Evolutionary conservation across 2,329 filamentous ascomycete genomes (phyloP), one percentile per base, ranked within the genome.

Genomic region (Diaporthe sp.): DNA sequence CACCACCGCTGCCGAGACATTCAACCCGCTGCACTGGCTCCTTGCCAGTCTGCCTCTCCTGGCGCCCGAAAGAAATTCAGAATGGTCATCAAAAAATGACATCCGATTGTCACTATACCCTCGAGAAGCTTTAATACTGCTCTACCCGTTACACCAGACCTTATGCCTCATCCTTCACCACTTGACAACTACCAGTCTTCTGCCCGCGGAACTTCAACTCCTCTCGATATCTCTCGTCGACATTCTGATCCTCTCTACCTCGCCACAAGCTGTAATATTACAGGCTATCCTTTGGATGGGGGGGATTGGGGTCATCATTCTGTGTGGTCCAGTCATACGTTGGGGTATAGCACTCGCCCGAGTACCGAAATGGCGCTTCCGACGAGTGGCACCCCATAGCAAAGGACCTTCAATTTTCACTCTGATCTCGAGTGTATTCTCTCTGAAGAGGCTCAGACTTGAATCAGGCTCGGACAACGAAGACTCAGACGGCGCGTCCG

Each of bases 331-430:
- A 42, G 90, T 97, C 17, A 90, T 98, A 49, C 90, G 89, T 79
- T 97, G 95, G 94, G 95, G 94, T 61, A 93, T 98, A 72, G 90
- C 93, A 37, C 86, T 99, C 76, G 96, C 96, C 70, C 90, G 96
- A 75, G 94, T 98, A 25, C 97, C 97, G 3, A 95, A 92, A 79
- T 98, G 96, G 95, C 94, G 96, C 58, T 96, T 98, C 80, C 90
- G 92, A 79, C 91, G 92, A 73, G 85, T 88, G 25, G 82, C 85
- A 1, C 82, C 81, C 42, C 80, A 79, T 7, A 80, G 82, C 74
- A 83, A 84, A 79, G 82, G 84, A 74, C 76, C 81, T 49, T 79
- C 83, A 77, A 77, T 82, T 79, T 71, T 87, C 78, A 80, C 88
- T 79, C 83, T 84, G 77, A 72, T 84, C 79, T 55, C 53, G 39